Conservation (phyloP, 1,139 yeast species). For the Saccharomycopsis crataegensis region DNA sequence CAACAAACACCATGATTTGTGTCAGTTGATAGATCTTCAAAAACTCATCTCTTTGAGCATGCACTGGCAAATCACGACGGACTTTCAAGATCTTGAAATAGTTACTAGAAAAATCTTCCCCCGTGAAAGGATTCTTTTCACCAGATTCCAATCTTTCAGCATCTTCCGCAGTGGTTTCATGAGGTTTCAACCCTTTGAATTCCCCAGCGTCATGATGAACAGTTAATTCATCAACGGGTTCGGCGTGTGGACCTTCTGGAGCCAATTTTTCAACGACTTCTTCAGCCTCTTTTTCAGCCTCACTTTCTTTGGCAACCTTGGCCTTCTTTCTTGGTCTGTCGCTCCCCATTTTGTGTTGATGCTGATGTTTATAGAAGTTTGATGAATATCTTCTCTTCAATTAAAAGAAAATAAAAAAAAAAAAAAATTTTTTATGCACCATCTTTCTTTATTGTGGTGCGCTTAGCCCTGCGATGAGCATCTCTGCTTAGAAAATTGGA, state of each 20-base stretch:
- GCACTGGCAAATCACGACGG: slow-evolving; percentile 88
- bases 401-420: background rate
- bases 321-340: slow-evolving; percentile 37
- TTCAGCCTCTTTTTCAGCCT: slow-evolving; percentile 50
- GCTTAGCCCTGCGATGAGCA: background rate
- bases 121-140: slow-evolving; percentile 71
- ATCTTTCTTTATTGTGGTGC: background rate
- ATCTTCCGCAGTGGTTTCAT: slow-evolving; percentile 64
- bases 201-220: slow-evolving; percentile 32
- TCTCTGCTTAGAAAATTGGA: too few species aligned
- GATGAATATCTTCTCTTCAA: background rate
- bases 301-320: slow-evolving; percentile 34
- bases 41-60: slow-evolving; percentile 86
- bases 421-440: background rate
- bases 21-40: slow-evolving; percentile 72
- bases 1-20: slow-evolving; percentile 96
- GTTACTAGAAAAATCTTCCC: slow-evolving; percentile 47
- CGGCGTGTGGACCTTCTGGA: slow-evolving; percentile 26
- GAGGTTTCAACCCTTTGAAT: slow-evolving; percentile 48
- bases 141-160: slow-evolving; percentile 64
- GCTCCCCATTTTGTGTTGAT: background rate
- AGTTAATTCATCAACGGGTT: slow-evolving; percentile 21
- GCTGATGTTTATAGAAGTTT: background rate
- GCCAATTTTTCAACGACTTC: slow-evolving; percentile 39
- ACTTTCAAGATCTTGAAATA: slow-evolving; percentile 71